Base-by-base conservation (phyloP, 2,329 filamentous ascomycete genomes). In the Colletotrichum kahawae region DNA sequence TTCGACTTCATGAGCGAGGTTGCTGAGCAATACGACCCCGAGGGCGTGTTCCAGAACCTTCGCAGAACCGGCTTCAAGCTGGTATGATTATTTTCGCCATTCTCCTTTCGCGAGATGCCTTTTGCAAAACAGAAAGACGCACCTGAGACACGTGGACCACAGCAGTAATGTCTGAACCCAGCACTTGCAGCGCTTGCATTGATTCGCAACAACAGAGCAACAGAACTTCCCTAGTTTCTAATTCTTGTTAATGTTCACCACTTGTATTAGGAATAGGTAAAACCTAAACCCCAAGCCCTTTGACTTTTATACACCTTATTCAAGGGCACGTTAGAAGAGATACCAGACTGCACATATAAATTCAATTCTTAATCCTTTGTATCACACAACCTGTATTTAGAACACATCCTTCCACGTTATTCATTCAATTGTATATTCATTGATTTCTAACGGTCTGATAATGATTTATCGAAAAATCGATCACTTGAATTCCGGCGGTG, bases 21-120 rank as follows among this genome's bases (percentile, higher is more conserved):
- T 12, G 79, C 82, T 5, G 71, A 77, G 21, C 81, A 82, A 70
- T 85, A 84, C 56, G 83, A 85, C 69, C 81, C 82, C 3, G 62
- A 75, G 3, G 77, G 81, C 4, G 78, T 84, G 48, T 85, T 85
- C 69, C 83, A 84, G 78, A 82, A 79, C 62, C 77, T 81, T 51
- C 77, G 78, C 5, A 77, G 74, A 48, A 79, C 81, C 12, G 82
- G 82, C 12, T 83, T 83, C 56, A 67, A 67, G 29, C 43, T 67
- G 29, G 43, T 31, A 18, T 67, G 13, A 60, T n/a, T 13, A n/a
- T n/a, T 48, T 48, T n/a, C 21, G 43, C 2, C 43, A 21, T 48
- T n/a, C 43, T n/a, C 0, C 21, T 48, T 48, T 21, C 10, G 43
- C 43, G n/a, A 7, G 6, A 48, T 21, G n/a, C n/a, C 9, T 48